Evolutionary conservation across 306 rosid genomes (phyloP), one percentile per base, ranked within the genome.

Genomic region (Oemleria cerasiformis): DNA sequence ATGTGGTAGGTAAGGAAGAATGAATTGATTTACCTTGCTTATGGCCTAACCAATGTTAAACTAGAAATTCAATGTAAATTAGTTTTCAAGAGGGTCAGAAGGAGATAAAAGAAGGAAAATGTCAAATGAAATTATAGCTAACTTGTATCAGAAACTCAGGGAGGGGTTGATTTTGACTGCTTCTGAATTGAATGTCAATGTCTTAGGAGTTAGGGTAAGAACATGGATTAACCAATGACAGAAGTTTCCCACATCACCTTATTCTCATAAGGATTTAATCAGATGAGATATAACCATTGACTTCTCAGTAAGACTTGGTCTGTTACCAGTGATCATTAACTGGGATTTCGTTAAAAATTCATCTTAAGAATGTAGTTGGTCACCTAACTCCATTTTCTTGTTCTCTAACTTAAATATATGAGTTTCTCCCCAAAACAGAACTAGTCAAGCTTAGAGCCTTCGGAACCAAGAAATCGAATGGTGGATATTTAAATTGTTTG

Each of bases 101-200:
- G 74, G 42, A 43, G 48, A 4, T 54, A 49, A 51, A 8, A 25
- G 66, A 42, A 30, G 43, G 64, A 54, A 54, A 55, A 23, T 70
- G 54, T 55, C 74, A 55, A 19, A 14, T 55, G 25, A 21, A 41
- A 54, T 12, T 10, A 8, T 15, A 9, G 36, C 36, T 30, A 15
- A 25, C 9, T 39, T 62, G 66, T 69, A 21, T 39, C 15, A 54
- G 51, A 54, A 69, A 68, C 61, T 53, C 61, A 6, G 9, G 4
- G 23, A 34, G n/a, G 20, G 73, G 36, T n/a, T 53, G 50, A 12
- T 21, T 11, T 70, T 70, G 53, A 5, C 59, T 4, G 21, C 30
- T 10, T 40, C 54, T 17, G 10, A 55, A 40, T 55, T 23, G 6
- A 55, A 21, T 55, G 54, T 69, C 73, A 55, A 41, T 41, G 12